These are phyloP conservation scores for Rhytidiadelphus loreus DNA, from an alignment of 225 moss, liverwort and hornwort species.

Conservation along the genomic window DNA sequence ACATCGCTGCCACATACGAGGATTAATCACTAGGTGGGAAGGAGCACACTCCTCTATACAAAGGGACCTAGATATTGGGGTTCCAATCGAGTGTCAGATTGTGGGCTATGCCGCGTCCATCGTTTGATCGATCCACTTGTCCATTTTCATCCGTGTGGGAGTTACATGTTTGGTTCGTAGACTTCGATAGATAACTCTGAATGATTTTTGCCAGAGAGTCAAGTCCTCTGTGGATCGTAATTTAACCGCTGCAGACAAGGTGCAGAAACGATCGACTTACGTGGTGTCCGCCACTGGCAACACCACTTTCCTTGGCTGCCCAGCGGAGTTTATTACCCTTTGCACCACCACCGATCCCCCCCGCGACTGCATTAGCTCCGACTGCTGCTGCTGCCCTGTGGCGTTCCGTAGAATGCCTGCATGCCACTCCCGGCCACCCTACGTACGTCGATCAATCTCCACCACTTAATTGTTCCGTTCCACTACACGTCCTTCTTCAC, in stretches of 20 bases:
- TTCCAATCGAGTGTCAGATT: slow-evolving; percentile 1
- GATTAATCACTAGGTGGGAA: not conserved
- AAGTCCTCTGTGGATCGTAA: not conserved
- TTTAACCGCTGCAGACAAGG: no score
- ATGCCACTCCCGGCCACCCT: not conserved
- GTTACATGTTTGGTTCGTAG: not conserved
- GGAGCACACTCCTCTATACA: not conserved
- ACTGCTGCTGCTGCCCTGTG: slow-evolving; percentile 11
- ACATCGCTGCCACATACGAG: slow-evolving; percentile 1
- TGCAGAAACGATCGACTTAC: no score
- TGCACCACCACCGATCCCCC: slow-evolving; percentile 58
- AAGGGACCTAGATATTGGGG: not conserved
- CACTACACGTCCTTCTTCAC: not conserved
- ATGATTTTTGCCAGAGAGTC: not conserved
- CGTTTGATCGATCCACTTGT: not conserved
- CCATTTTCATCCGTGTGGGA: not conserved
- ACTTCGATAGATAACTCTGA: not conserved
- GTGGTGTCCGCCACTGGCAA: slow-evolving; percentile 36
- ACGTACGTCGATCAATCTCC: not conserved
- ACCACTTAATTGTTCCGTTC: not conserved
- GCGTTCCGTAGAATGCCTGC: slow-evolving; percentile 60
- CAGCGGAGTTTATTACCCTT: slow-evolving; percentile 77
- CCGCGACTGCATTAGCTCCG: not conserved
- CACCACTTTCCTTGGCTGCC: slow-evolving; percentile 87
- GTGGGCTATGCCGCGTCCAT: slow-evolving; percentile 10